Base-by-base conservation (phyloP, 164 flowering plant genomes). In the Umbilicus rupestris region DNA sequence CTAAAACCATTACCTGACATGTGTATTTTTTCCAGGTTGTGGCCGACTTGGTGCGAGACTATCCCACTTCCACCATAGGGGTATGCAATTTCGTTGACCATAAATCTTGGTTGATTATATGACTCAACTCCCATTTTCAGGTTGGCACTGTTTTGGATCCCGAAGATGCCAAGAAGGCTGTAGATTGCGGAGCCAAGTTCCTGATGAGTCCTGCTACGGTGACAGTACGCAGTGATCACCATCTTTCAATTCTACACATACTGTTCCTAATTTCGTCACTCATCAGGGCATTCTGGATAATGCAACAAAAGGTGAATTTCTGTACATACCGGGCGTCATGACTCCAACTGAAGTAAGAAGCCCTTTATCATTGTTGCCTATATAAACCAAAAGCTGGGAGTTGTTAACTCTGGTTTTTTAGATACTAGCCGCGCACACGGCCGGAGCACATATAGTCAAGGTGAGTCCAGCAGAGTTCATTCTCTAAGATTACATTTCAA, bases 301-400 rank as follows among this genome's bases (percentile, higher is more conserved):
- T 73, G 70, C 76, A 57, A 73, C 69, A 64, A 69, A 70, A 55
- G 46, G 66, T 70, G 81, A 79, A 62, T 82, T 81, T 67, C 72
- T 90, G 10, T 90, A 90, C 66, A 84, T 90, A 58, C 97, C 94
- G 65, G 97, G 97, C 72, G 94, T 59, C 55, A 86, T 86, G 90
- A 90, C 90, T 45, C 97, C 94, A 60, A 84, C 97, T 67, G 97
- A 90, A 77, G 96, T 90, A 78, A 66, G 75, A 33, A 33, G 17
- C 26, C 42, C 33, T 26, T 17, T 35, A 1, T 19, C 1, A 26
- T 22, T 58, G n/a, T 15, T 49, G 37, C 22, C 30, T 14, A 39
- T 39, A n/a, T n/a, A n/a, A 37, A 63, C 39, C 47, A 49, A 28
- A 26, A 24, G 37, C 45, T 44, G 60, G 24, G 31, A 39, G 41